phyloP scores from a whole-genome alignment of 805 yeast genomes.

The Lachancea quebecensis region DNA sequence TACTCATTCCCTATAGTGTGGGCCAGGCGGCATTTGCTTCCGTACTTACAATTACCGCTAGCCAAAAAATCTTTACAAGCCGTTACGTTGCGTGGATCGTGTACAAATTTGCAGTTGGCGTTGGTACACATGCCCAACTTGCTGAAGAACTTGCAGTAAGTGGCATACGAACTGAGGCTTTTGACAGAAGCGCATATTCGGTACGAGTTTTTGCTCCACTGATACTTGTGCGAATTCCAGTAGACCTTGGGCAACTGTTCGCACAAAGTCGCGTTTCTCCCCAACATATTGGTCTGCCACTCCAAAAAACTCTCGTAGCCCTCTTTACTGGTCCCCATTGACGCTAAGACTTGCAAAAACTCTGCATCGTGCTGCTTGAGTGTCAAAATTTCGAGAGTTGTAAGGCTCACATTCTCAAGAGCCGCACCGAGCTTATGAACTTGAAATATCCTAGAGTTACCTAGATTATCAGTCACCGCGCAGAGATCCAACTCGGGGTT shows the following conservation, averaged over 20 bases:
- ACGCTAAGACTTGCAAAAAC: neutral
- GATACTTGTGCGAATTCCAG: constrained; percentile 5
- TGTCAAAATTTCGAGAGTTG: neutral
- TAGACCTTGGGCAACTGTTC: constrained; percentile 6
- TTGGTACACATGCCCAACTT: constrained; percentile 8
- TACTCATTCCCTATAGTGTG: constrained; percentile 7
- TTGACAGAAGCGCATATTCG: neutral
- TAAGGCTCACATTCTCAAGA: constrained; percentile 5
- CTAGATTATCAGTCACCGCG: constrained; percentile 3
- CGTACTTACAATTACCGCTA: constrained; percentile 7
- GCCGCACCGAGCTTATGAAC: constrained; percentile 4
- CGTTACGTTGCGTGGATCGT: constrained; percentile 8
- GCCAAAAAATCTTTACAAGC: constrained; percentile 4
- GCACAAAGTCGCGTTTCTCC: neutral
- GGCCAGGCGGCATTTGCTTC: constrained; percentile 7
- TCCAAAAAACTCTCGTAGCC: constrained; percentile 1
- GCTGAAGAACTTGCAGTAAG: constrained; percentile 9
- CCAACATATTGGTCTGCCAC: constrained; percentile 3
- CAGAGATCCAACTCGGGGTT: constrained; percentile 10
- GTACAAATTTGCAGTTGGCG: constrained; percentile 7
- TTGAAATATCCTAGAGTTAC: constrained; percentile 6
- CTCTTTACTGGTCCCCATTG: neutral
- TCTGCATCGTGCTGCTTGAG: neutral
- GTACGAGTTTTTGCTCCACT: constrained; percentile 1
- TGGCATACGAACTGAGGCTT: neutral